phyloP scores from a whole-genome alignment of 345 rosid genomes.

The Populus alba region DNA sequence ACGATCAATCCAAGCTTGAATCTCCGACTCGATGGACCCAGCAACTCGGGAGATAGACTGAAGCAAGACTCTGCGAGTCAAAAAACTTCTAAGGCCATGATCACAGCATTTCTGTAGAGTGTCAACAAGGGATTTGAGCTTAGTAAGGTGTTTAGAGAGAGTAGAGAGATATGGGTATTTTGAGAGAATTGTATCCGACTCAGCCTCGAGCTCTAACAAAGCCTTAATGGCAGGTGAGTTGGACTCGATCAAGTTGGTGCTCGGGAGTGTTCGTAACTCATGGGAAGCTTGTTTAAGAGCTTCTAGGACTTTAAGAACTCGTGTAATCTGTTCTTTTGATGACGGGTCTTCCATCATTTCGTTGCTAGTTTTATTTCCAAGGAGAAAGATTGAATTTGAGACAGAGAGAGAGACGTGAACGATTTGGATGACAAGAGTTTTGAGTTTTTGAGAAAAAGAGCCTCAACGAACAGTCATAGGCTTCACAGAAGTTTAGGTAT shows the following conservation, averaged over 20 bases:
- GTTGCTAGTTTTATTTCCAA: neutral
- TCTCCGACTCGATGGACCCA: conserved; percentile 55
- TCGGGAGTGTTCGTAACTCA: conserved; percentile 47
- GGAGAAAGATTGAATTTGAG: neutral
- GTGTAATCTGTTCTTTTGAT: conserved; percentile 20
- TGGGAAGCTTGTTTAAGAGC: conserved; percentile 67
- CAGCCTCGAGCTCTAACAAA: conserved; percentile 59
- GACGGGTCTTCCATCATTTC: conserved; percentile 19
- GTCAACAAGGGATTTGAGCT: conserved; percentile 43
- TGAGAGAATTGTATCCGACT: conserved; percentile 53
- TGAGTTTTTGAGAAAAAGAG: neutral
- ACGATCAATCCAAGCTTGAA: conserved; percentile 76
- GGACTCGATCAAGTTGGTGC: conserved; percentile 26
- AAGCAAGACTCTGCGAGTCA: conserved; percentile 52
- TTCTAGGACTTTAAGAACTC: conserved; percentile 47
- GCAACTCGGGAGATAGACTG: conserved; percentile 65
- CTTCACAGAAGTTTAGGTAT: neutral
- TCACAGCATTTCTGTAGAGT: conserved; percentile 37
- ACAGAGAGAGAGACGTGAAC: neutral
- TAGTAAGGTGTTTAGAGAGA: conserved; percentile 46
- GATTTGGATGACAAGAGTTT: too few species aligned
- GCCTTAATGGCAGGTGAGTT: conserved; percentile 50
- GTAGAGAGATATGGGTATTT: conserved; percentile 48
- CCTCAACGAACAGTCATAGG: conserved; percentile 8
- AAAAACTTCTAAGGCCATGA: conserved; percentile 41